Evolutionary conservation across 2,329 filamentous ascomycete genomes (phyloP).

Genomic region (Xylaria digitata): DNA sequence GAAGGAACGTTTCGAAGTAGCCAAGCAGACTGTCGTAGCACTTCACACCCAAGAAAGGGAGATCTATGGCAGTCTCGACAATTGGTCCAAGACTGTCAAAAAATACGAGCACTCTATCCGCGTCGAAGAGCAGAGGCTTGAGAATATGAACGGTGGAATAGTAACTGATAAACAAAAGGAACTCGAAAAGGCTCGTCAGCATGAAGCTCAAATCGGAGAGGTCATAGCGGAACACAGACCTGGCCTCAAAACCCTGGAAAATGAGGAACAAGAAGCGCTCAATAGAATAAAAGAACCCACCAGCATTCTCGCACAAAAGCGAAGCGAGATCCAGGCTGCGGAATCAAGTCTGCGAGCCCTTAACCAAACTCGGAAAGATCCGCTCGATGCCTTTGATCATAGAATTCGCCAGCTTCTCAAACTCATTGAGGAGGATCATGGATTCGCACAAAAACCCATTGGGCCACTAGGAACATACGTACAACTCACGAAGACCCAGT

Average conservation of each 20-base stretch:
- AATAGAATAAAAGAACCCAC: constrained; percentile 46
- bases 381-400: constrained; percentile 71
- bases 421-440: constrained; percentile 74
- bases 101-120: constrained; percentile 61
- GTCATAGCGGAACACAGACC: constrained; percentile 44
- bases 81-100: constrained; percentile 60
- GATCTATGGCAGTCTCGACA: constrained; percentile 69
- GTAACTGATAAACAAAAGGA: constrained; percentile 70
- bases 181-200: constrained; percentile 67
- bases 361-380: constrained; percentile 66
- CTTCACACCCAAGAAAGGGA: constrained; percentile 73
- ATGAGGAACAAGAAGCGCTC: constrained; percentile 48
- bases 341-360: constrained; percentile 64
- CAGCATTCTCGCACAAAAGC: constrained; percentile 57
- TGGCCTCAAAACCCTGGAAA: constrained; percentile 42
- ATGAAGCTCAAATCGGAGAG: constrained; percentile 57
- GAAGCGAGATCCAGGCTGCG: constrained; percentile 64
- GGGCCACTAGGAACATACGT: constrained; percentile 87
- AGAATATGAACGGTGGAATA: constrained; percentile 75
- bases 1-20: constrained; percentile 64
- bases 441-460: constrained; percentile 78
- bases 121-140: constrained; percentile 70
- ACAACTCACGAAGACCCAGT: constrained; percentile 79
- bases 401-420: constrained; percentile 72
- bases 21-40: constrained; percentile 64